Evolutionary conservation across 768 basidiomycete genomes (phyloP), one percentile per base, ranked within the genome.

Genomic region (Boletus speciosus): DNA sequence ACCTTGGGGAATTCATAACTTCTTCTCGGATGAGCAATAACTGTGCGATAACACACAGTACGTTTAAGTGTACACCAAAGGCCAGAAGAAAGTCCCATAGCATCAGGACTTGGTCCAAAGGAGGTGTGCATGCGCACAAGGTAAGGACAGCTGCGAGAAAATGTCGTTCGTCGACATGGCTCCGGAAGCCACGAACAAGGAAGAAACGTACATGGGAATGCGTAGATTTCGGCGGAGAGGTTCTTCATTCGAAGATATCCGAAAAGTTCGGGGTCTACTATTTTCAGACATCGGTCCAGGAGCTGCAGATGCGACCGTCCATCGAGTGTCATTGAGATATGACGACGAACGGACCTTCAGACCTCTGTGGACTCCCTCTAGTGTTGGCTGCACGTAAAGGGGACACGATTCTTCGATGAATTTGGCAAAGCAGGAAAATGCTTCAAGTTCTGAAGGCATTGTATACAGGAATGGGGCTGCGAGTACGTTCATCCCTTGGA

Each of bases 401-500:
- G 97, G 97, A 72, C 95, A 98, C 9, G 83, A 86, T 52, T 87
- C 85, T 73, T 98, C 96, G 61, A 98, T 97, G 68, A 99, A 99
- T 63, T 88, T 90, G 27, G 92, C 82, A 66, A 99, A 98, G 72
- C 93, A 97, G 57, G 87, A 94, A 71, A 98, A 99, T 1, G 97
- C 97, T 71, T 99, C 97, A n/a, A 98, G 73, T 70, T 99, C 93
- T 10, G 93, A 93, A 6, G 97, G 95, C 84, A 98, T 90, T 11
- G 90, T 93, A 67, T 97, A 99, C 29, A 99, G 79, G 71, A 98
- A 99, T 0, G 97, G 97, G 3, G 97, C 97, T 21, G 95, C 93
- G 35, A 99, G 84, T 45, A 98, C 97, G 68, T 99, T 99, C 93
- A 97, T 98, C 31, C 97, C 97, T 73, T 99, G 96, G 9, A 99